Conservation (phyloP, 352 stramenopile genomes). For the Achlya hypogyna region DNA sequence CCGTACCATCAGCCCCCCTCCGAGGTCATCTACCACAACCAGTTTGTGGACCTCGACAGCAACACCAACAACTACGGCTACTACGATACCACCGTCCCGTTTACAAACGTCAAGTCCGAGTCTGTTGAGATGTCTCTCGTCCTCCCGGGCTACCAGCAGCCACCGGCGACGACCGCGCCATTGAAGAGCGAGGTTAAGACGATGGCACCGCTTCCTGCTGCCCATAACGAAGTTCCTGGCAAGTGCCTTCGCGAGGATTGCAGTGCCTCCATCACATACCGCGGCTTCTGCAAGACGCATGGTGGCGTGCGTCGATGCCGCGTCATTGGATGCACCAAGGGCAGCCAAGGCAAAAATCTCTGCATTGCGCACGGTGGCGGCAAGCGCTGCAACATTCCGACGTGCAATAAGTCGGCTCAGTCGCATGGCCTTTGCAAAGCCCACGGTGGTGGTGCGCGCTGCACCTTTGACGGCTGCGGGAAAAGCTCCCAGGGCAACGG, state of each 20-base stretch:
- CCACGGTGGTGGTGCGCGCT: constrained; percentile 12
- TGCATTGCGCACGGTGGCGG: constrained; percentile 16
- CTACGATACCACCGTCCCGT: neutral
- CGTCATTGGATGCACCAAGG: constrained; percentile 17
- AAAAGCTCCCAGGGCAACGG: constrained; percentile 18
- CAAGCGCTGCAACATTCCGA: constrained; percentile 11
- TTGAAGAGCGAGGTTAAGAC: neutral
- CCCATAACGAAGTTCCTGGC: constrained; percentile 7
- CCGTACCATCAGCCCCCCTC: constrained; percentile 1
- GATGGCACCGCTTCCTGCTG: neutral
- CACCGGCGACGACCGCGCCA: neutral
- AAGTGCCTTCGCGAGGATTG: constrained; percentile 32
- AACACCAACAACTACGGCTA: neutral
- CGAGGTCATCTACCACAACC: constrained; percentile 6
- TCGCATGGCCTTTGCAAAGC: constrained; percentile 19
- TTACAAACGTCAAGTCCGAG: neutral
- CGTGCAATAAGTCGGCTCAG: constrained; percentile 16
- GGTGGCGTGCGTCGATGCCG: constrained; percentile 13
- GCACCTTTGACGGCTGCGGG: constrained; percentile 8
- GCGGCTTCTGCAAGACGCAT: constrained; percentile 23
- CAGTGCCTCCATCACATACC: constrained; percentile 62
- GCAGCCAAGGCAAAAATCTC: constrained; percentile 15
- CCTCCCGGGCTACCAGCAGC: neutral
- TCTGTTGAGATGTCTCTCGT: neutral
- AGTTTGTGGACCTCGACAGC: neutral